These are phyloP conservation scores for Phytomonas serpens DNA, from an alignment of 208 protist species.

Conservation along the genomic window DNA sequence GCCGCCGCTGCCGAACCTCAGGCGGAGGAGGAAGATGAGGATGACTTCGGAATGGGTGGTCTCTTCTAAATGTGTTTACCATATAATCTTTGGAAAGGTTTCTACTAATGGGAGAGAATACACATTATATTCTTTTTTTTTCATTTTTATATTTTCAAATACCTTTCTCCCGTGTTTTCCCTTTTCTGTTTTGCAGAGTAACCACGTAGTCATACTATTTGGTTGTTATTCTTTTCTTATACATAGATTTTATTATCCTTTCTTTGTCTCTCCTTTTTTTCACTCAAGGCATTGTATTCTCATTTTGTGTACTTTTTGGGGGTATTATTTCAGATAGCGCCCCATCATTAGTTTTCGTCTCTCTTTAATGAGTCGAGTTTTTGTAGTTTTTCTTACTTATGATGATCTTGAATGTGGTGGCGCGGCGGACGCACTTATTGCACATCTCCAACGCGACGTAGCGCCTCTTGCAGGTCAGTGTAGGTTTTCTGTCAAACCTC, in stretches of 20 bases:
- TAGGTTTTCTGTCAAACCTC: slow-evolving; percentile 52
- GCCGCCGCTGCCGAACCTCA: slow-evolving; percentile 33
- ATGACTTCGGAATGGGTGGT: slow-evolving; percentile 77
- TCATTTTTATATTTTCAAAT: neutral
- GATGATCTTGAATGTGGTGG: slow-evolving; percentile 85
- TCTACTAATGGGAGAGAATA: neutral
- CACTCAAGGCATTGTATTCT: neutral
- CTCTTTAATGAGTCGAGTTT: slow-evolving; percentile 24
- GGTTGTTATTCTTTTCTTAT: slow-evolving; percentile 6
- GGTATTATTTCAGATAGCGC: neutral
- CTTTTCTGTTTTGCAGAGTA: neutral
- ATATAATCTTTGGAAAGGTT: neutral
- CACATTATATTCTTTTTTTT: slow-evolving; percentile 3
- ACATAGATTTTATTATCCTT: slow-evolving; percentile 15
- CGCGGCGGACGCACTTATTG: slow-evolving; percentile 71
- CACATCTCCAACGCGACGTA: slow-evolving; percentile 65
- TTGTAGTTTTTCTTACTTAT: slow-evolving; percentile 76
- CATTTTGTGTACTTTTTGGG: neutral
- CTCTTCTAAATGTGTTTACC: slow-evolving; percentile 50
- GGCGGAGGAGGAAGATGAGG: slow-evolving; percentile 72
- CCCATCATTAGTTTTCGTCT: neutral
- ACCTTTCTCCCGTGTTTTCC: neutral
- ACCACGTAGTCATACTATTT: neutral
- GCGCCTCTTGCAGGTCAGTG: slow-evolving; percentile 32
- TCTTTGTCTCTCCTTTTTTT: slow-evolving; percentile 16